Conservation (phyloP, 208 protist genomes). For the Naegleria fowleri region DNA sequence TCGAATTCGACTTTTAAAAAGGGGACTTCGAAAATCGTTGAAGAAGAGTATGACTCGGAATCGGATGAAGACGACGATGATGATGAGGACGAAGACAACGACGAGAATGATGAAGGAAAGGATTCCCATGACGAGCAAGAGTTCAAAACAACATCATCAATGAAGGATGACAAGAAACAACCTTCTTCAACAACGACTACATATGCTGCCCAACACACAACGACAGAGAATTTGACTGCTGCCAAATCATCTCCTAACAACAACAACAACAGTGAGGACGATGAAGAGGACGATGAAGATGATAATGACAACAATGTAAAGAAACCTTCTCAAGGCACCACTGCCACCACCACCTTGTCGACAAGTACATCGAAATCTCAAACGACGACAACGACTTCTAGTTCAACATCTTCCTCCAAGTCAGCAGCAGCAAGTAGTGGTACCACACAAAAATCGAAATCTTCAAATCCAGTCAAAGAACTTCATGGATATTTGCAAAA, state of each 20-base stretch:
- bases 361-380: too few species aligned
- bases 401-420: neutral
- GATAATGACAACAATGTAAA: too few species aligned
- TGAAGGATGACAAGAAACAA: too few species aligned
- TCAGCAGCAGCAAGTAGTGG: neutral
- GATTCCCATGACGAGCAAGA: too few species aligned
- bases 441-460: neutral
- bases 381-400: neutral
- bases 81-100: neutral
- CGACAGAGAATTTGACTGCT: too few species aligned
- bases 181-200: neutral
- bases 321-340: too few species aligned
- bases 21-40: neutral
- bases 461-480: neutral
- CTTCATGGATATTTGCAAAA: slow-evolving; percentile 2
- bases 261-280: neutral
- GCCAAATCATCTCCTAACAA: too few species aligned
- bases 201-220: neutral
- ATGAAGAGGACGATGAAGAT: neutral
- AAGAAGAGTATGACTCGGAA: neutral
- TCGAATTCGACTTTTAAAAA: too few species aligned
- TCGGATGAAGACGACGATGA: neutral
- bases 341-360: too few species aligned
- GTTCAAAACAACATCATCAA: too few species aligned
- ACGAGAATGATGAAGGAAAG: neutral